Evolutionary conservation across 768 basidiomycete species (phyloP), one percentile per base, ranked within the genome.

Genomic region (Lentinus brumalis): DNA sequence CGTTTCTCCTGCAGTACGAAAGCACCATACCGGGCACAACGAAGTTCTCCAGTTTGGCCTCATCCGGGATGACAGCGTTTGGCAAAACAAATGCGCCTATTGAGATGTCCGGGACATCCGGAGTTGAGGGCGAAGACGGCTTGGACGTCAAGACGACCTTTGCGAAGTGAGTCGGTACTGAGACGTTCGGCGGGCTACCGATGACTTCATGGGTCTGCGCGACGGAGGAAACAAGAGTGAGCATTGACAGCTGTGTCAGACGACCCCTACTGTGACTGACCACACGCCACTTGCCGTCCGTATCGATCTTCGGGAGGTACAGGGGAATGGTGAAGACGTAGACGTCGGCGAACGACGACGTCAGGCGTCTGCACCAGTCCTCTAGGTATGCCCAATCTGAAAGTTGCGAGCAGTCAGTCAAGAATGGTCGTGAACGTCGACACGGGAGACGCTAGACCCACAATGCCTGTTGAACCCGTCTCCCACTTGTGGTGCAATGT

Each of bases 401-500:
- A 30, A 26, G 10, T 29, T 9, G 21, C 14, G 4, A 30, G 12
- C 21, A 49, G 8, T 29, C 12, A 15, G 29, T 29, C 29, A 29
- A 49, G 4, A 7, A 8, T 14, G 21, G 21, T 26, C 8, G 21
- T 12, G 21, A 15, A 29, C n/a, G 50, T 39, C 21, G 12, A 52
- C 41, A 38, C 1, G 52, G 31, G 51, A 57, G 21, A 26, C 21
- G 21, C 21, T 26, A 12, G 15, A 79, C 86, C 62, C 67, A 95
- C 96, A 99, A 71, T 98, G 95, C 56, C 97, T 82, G 71, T 98
- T 99, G 80, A 98, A 99, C 0, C 96, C 97, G 42, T 85, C 92
- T 1, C 97, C 97, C 29, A 99, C 94, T 81, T 99, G 97, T 45
- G 97, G 97, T 5, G 97, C 96, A 54, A 99, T 97, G 69, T 99